Evolutionary conservation across 768 basidiomycete genomes (phyloP).

Genomic region (Kwoniella newhampshirensis): DNA sequence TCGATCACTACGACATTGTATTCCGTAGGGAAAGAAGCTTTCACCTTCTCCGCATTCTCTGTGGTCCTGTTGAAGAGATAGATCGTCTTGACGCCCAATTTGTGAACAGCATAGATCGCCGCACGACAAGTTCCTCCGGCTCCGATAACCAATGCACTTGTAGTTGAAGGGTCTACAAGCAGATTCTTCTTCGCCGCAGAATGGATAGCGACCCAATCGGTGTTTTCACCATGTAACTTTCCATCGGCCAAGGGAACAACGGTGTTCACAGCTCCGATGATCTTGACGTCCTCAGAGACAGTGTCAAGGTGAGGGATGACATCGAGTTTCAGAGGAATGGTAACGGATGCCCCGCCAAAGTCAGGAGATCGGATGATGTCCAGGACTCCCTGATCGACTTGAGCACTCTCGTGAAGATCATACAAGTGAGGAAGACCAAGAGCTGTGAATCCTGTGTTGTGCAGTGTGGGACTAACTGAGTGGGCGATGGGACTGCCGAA

Average conservation of each 20-base stretch:
- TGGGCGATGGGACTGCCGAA: constrained; percentile 85
- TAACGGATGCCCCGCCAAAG: constrained; percentile 95
- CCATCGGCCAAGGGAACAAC: constrained; percentile 61
- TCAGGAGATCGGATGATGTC: constrained; percentile 63
- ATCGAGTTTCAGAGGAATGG: constrained; percentile 91
- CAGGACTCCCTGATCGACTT: constrained; percentile 67
- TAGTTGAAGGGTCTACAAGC: constrained; percentile 56
- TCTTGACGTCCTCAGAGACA: constrained; percentile 74
- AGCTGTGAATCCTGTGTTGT: constrained; percentile 79
- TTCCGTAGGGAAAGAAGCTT: constrained; percentile 65
- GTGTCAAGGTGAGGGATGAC: constrained; percentile 78
- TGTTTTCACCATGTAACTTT: constrained; percentile 85
- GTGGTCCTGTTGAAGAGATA: constrained; percentile 86
- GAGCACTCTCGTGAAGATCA: constrained; percentile 69
- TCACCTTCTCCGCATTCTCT: constrained; percentile 70
- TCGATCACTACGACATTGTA: constrained; percentile 62
- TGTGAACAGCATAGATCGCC: constrained; percentile 82
- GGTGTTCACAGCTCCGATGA: constrained; percentile 95
- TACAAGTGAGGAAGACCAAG: constrained; percentile 85
- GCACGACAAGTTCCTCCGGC: constrained; percentile 94
- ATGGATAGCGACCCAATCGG: constrained; percentile 88
- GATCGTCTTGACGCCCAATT: constrained; percentile 66
- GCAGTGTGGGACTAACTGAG: constrained; percentile 88
- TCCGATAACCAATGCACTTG: constrained; percentile 78
- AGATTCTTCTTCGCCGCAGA: constrained; percentile 55